These are phyloP conservation scores for Dothideomycetidae sp. DNA, from an alignment of 2,329 filamentous ascomycete species.

Conservation along the genomic window DNA sequence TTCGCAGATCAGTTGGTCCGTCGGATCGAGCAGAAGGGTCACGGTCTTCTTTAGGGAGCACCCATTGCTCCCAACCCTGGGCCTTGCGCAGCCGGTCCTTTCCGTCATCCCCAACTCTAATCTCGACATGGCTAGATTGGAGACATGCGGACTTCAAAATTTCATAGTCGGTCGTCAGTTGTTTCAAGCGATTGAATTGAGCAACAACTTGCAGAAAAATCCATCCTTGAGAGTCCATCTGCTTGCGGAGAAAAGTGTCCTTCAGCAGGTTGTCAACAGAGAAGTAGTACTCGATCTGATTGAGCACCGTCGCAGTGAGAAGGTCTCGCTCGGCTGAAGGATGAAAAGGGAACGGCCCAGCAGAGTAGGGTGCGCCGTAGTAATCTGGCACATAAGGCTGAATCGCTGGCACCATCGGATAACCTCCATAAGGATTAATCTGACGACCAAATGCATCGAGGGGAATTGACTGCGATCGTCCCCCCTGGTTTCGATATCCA, in stretches of 20 bases:
- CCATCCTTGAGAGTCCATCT: constrained; percentile 94
- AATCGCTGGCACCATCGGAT: constrained; percentile 15
- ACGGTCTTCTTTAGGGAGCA: constrained; percentile 57
- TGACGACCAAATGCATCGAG: constrained; percentile 37
- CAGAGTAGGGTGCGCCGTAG: constrained; percentile 35
- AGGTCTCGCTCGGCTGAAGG: constrained; percentile 45
- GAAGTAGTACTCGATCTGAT: constrained; percentile 78
- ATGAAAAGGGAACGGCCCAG: constrained; percentile 45
- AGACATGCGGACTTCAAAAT: constrained; percentile 62
- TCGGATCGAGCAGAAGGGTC: constrained; percentile 59
- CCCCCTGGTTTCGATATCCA: constrained; percentile 35
- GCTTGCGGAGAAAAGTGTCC: constrained; percentile 71
- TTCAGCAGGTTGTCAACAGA: constrained; percentile 92
- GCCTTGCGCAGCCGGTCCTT: constrained; percentile 62
- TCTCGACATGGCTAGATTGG: constrained; percentile 58
- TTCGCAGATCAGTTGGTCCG: constrained; percentile 41
- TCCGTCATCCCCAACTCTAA: constrained; percentile 59
- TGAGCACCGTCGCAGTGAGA: constrained; percentile 43
- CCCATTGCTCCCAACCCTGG: constrained; percentile 66
- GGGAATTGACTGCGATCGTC: constrained; percentile 49
- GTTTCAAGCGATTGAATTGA: constrained; percentile 72
- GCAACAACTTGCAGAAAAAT: constrained; percentile 67
- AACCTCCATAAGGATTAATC: constrained; percentile 17
- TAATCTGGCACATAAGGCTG: constrained; percentile 30
- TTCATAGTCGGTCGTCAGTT: constrained; percentile 56